A percentile compares a stretch with the other conserved stretches of the same genome.
These are phyloP conservation scores for Sophora flavescens DNA, from an alignment of 306 rosid species.

Conservation along the genomic window DNA sequence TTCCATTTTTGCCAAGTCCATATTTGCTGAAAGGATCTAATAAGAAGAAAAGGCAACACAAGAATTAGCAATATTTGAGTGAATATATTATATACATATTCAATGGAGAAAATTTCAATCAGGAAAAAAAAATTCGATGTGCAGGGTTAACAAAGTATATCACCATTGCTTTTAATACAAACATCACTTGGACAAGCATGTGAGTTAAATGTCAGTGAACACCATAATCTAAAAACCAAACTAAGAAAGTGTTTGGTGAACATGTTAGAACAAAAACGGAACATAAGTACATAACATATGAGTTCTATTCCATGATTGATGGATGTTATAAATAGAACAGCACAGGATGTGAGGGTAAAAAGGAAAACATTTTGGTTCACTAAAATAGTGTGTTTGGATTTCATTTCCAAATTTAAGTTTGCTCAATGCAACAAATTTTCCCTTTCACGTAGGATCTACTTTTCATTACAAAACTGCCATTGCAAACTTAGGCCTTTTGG, in stretches of 20 bases:
- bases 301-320: too few relatives aligned
- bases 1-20: slow-evolving; percentile 56
- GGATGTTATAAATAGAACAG: not conserved
- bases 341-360: too few relatives aligned
- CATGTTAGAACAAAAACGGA: too few relatives aligned
- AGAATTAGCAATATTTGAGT: not conserved
- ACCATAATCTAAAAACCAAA: slow-evolving; percentile 25
- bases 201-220: not conserved
- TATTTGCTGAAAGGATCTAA: slow-evolving; percentile 43
- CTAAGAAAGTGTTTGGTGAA: too few relatives aligned
- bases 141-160: not conserved
- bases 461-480: too few relatives aligned
- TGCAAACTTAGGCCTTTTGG: too few relatives aligned
- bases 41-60: slow-evolving; percentile 11
- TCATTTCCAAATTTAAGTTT: too few relatives aligned
- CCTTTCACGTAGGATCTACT: too few relatives aligned
- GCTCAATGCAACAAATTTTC: too few relatives aligned
- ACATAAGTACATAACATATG: too few relatives aligned
- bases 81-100: not conserved
- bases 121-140: not conserved
- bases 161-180: slow-evolving; percentile 11
- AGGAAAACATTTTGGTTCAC: too few relatives aligned
- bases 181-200: slow-evolving; percentile 18
- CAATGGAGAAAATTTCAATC: not conserved
- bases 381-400: too few relatives aligned